Base-by-base conservation (phyloP, 495 filamentous ascomycete species). In the Clavariopsis aquatica region DNA sequence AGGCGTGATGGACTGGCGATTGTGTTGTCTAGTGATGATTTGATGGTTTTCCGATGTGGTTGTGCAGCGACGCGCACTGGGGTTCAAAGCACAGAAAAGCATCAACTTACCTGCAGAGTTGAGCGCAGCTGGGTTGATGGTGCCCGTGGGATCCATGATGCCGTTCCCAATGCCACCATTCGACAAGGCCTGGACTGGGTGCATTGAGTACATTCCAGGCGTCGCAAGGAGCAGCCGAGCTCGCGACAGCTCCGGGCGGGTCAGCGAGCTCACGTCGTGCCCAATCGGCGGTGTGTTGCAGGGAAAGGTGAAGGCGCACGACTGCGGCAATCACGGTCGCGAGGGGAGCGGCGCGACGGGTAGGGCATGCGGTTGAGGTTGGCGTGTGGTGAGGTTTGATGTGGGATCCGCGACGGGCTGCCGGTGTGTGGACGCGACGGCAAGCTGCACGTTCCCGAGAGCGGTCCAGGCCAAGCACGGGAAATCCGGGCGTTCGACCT, bases 81-180 rank as follows among this genome's bases (percentile, higher is more conserved):
- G 23, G 6, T 7, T 29, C 2, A 15, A 49, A 20, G 6, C 10
- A 29, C 49, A 26, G 58, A 60, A 62, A 58, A 12, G 34, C 19
- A 22, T 52, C 38, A 43, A 29, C 80, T 72, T 85, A 88, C 85
- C 82, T 65, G 82, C 77, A 47, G 84, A 81, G 72, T 87, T 87
- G 77, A 89, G 75, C 15, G 86, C 87, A 27, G 87, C 88, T 61
- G 89, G 89, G 75, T 93, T 88, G 77, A 93, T 93, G 57, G 89
- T 92, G 36, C 87, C 88, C 60, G 86, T 86, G 62, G 84, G 84
- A 81, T 91, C 88, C 68, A 87, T 82, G 65, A 86, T 82, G 71
- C 82, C 84, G 62, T 79, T 81, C 73, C 79, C 84, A 65, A 86
- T 76, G 58, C 84, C 61, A 57, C 68, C 70, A 52, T 70, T 72